Percentiles rank a stretch among this genome's conserved stretches.
phyloP scores from a whole-genome alignment of 768 basidiomycete species.

The Dioszegia crocea region DNA sequence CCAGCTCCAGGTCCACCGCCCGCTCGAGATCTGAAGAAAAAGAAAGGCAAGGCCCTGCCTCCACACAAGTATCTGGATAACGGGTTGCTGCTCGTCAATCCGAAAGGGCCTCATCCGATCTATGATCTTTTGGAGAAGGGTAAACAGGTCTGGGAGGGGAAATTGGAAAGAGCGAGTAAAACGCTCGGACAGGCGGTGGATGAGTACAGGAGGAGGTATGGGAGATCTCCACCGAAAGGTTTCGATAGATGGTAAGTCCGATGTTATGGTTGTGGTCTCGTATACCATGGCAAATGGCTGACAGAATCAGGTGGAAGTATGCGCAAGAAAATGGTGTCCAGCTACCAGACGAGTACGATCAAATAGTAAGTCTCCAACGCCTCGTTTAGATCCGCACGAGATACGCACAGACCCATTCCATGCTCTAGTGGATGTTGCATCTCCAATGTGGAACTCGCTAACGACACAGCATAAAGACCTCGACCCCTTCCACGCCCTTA shows the following conservation, averaged over 20 bases:
- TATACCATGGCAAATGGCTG: not conserved
- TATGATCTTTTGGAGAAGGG: slow-evolving; percentile 34
- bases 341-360: slow-evolving; percentile 48
- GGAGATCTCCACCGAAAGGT: slow-evolving; percentile 36
- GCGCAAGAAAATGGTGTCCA: slow-evolving; percentile 28
- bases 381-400: too few species aligned
- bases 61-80: slow-evolving; percentile 26
- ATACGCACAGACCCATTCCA: too few species aligned
- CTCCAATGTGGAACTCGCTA: too few species aligned
- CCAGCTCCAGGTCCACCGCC: not conserved
- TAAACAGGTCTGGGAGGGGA: slow-evolving; percentile 32
- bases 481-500: slow-evolving; percentile 41
- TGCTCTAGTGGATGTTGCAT: too few species aligned
- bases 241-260: slow-evolving; percentile 53
- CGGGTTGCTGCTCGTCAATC: slow-evolving; percentile 30
- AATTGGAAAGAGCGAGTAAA: slow-evolving; percentile 26
- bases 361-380: slow-evolving; percentile 43
- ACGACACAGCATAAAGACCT: slow-evolving; percentile 32
- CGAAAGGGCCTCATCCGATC: slow-evolving; percentile 39
- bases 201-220: slow-evolving; percentile 44
- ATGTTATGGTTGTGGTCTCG: too few species aligned
- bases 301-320: slow-evolving; percentile 29
- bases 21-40: not conserved
- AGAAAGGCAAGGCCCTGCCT: not conserved
- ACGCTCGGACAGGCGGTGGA: slow-evolving; percentile 38